These are phyloP conservation scores for Calonectria crousiana DNA, from an alignment of 2,329 filamentous ascomycete species.

Conservation along the genomic window DNA sequence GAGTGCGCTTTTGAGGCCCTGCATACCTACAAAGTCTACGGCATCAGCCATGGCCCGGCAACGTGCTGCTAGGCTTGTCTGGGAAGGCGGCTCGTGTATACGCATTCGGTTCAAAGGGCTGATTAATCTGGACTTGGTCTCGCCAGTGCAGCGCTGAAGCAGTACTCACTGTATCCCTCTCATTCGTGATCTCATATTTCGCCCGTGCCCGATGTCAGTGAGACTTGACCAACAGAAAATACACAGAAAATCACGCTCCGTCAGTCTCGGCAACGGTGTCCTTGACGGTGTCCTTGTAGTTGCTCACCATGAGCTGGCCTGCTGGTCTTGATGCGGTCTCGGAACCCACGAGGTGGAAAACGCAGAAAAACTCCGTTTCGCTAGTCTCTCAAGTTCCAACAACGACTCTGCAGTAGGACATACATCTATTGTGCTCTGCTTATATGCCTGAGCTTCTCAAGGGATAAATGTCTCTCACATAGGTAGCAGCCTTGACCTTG, in stretches of 20 bases:
- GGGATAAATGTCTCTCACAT: background rate
- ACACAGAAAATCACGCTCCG: background rate
- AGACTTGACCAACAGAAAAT: slow-evolving; percentile 21
- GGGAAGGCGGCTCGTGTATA: background rate
- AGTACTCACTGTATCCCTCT: background rate
- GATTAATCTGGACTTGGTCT: background rate
- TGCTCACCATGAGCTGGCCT: background rate
- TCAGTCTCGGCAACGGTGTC: background rate
- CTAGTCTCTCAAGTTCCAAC: background rate
- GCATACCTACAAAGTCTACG: slow-evolving; percentile 5
- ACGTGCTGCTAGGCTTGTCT: slow-evolving; percentile 1
- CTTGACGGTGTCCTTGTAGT: background rate
- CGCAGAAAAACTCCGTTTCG: background rate
- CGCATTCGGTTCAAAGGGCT: background rate
- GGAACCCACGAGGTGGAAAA: background rate
- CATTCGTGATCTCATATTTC: background rate
- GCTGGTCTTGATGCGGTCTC: background rate
- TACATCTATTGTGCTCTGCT: background rate
- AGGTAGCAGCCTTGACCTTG: background rate
- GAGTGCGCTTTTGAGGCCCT: slow-evolving; percentile 4
- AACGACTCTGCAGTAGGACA: background rate
- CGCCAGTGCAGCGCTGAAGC: background rate
- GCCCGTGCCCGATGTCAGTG: slow-evolving; percentile 15
- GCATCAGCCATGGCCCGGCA: background rate
- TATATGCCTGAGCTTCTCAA: background rate